Conservation (phyloP, 257 asterid species). For the Gentiana straminea region DNA sequence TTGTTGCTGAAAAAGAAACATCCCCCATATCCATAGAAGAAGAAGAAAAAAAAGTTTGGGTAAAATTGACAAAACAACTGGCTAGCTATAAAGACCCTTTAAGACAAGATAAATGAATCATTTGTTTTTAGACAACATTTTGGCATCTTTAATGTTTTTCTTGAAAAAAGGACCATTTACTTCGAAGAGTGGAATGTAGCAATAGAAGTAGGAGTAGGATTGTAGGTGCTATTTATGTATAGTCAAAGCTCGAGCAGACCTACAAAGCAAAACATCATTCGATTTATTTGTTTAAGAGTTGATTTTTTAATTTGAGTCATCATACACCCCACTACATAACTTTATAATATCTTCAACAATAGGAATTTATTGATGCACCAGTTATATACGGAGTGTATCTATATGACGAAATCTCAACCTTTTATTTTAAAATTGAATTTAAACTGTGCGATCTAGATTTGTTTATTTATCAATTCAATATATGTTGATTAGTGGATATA, state of each 20-base stretch:
- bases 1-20: slow-evolving; percentile 11
- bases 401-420: too few species aligned
- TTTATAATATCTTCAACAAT: too few species aligned
- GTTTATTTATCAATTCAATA: too few species aligned
- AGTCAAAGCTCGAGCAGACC: slow-evolving; percentile 16
- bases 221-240: not conserved
- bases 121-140: slow-evolving; percentile 23
- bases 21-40: slow-evolving; percentile 29
- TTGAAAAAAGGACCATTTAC: slow-evolving; percentile 36
- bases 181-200: slow-evolving; percentile 10
- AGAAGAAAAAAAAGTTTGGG: not conserved
- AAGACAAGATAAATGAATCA: slow-evolving; percentile 23
- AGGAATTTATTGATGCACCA: too few species aligned
- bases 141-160: slow-evolving; percentile 10
- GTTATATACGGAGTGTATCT: too few species aligned
- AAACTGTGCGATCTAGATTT: too few species aligned
- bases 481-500: too few species aligned
- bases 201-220: not conserved
- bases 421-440: too few species aligned
- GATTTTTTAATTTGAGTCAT: too few species aligned
- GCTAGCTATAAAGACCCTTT: too few species aligned
- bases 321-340: too few species aligned
- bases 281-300: too few species aligned
- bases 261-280: not conserved
- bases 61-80: not conserved